phyloP scores from a whole-genome alignment of 2,329 filamentous ascomycete species.

The Cordyceps militaris region DNA sequence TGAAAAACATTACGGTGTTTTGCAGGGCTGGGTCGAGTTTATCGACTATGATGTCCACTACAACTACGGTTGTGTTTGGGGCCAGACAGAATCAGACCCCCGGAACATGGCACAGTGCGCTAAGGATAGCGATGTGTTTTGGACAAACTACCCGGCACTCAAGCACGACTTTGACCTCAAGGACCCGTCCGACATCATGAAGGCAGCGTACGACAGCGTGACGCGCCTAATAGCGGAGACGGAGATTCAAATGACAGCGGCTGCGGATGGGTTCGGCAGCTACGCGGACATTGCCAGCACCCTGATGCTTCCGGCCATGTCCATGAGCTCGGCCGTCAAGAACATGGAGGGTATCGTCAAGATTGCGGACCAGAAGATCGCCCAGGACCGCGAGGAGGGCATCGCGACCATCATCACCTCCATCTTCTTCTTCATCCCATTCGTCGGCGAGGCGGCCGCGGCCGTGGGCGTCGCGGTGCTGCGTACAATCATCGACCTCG shows the following conservation, averaged over 20 bases:
- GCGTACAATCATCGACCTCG: conserved; percentile 5
- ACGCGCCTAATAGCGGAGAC: neutral
- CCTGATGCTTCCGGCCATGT: conserved; percentile 2
- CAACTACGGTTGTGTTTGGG: conserved; percentile 3
- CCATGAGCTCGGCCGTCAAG: conserved; percentile 3
- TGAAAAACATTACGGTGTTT: neutral
- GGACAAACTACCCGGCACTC: neutral
- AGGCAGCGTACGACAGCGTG: neutral
- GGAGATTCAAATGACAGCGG: neutral
- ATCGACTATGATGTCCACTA: conserved; percentile 2
- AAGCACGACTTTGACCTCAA: neutral
- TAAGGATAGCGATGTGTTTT: neutral
- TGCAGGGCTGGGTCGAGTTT: conserved; percentile 1
- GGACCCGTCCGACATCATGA: neutral
- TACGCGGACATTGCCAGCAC: neutral
- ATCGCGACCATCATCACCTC: conserved; percentile 3
- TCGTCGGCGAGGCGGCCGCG: conserved; percentile 2
- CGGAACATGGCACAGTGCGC: neutral
- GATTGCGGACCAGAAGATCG: conserved; percentile 47
- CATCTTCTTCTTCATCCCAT: conserved; percentile 10
- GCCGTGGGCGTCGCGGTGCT: neutral
- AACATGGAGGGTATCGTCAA: conserved; percentile 9
- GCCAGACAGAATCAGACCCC: neutral
- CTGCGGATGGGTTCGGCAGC: neutral
- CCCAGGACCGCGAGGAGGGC: conserved; percentile 35